These are phyloP conservation scores for Allium sativum DNA, from an alignment of 106 monocot species.

Conservation along the genomic window DNA sequence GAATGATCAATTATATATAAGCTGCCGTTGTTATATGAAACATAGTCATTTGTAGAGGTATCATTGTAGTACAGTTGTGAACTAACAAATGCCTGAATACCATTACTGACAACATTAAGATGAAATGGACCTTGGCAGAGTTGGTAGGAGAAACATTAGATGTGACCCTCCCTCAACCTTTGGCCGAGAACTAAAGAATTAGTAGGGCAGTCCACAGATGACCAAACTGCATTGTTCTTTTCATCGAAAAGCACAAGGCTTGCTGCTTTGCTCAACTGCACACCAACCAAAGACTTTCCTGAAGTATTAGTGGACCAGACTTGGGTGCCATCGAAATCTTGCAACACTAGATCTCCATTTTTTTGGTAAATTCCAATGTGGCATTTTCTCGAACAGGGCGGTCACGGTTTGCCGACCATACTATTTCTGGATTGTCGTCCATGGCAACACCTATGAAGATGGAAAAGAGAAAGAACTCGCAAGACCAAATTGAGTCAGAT, in stretches of 20 bases:
- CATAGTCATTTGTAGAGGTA: too few relatives aligned
- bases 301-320: slow-evolving; percentile 49
- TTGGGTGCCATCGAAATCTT: slow-evolving; percentile 13
- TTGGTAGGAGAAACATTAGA: too few relatives aligned
- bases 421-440: slow-evolving; percentile 8
- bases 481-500: too few relatives aligned
- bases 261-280: slow-evolving; percentile 28
- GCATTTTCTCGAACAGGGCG: slow-evolving; percentile 32
- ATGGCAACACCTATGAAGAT: not conserved
- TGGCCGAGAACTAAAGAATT: too few relatives aligned
- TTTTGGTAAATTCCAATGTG: slow-evolving; percentile 25
- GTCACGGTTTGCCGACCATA: slow-evolving; percentile 56
- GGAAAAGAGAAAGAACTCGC: not conserved
- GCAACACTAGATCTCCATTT: slow-evolving; percentile 46
- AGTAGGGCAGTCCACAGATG: slow-evolving; percentile 42
- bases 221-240: slow-evolving; percentile 22
- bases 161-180: too few relatives aligned
- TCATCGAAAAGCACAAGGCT: slow-evolving; percentile 36
- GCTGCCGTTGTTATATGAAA: too few relatives aligned
- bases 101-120: too few relatives aligned
- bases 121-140: too few relatives aligned
- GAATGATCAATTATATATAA: too few relatives aligned
- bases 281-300: slow-evolving; percentile 16
- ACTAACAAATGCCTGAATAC: too few relatives aligned
- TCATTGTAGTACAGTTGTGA: too few relatives aligned